Base-by-base conservation (phyloP, 768 basidiomycete genomes). In the Rhodosporidiobolus sp. region DNA sequence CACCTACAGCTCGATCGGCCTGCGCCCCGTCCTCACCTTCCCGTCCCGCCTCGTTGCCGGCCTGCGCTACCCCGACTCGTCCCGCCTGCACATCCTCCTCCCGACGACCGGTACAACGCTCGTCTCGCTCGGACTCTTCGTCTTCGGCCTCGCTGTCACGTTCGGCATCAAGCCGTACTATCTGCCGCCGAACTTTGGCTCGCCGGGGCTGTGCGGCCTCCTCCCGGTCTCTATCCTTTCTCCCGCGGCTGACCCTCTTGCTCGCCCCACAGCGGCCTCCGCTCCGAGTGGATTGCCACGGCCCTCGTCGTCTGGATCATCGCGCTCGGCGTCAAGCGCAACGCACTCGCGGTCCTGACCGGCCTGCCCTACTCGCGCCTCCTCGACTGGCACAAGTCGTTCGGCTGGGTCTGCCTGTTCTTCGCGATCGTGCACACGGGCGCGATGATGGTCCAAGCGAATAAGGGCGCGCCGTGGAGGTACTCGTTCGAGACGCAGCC, bases 241-340 rank as follows among this genome's bases (percentile, higher is more conserved):
- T 3, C 4, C 32, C 35, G n/a, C 9, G 0, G 28, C n/a, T 46
- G 19, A 60, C n/a, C 24, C 20, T 4, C 28, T 8, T n/a, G 5
- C 10, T 14, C 11, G 19, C 12, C 45, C 8, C 19, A 19, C 59
- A 60, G 59, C 60, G 62, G 50, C 8, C 49, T 63, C 2, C 76
- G 82, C 12, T 57, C 79, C 19, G 82, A 81, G 2, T 82, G 81
- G 81, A 80, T 82, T 20, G 79, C 81, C 2, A 79, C 82, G 43
- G 82, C 80, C 9, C 81, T 81, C 52, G 78, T 83, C 78, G 81
- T 81, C 10, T 83, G 82, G 67, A 79, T 83, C 78, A 79, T 81
- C n/a, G 81, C 80, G 3, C 80, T 81, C 70, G 79, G 80, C 0
- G 79, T 79, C n/a, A 83, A 83, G 66, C 76, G 82, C 53, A 82